Conservation (phyloP, 1,284 basidiomycete species). For the Caloboletus firmus region DNA sequence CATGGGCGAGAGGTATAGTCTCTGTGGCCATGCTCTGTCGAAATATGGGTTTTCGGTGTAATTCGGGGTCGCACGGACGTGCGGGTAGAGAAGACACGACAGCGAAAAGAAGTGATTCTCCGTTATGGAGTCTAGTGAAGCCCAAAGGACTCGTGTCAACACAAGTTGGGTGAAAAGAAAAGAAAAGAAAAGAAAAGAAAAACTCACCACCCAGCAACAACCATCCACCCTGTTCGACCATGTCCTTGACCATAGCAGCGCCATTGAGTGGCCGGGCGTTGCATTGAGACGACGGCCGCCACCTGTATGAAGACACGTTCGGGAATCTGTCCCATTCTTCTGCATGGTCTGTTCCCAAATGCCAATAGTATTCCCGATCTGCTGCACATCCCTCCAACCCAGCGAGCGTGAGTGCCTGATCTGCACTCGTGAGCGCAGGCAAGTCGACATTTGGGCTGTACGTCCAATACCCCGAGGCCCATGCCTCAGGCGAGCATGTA, state of each 20-base stretch:
- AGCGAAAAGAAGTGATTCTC: conserved; percentile 73
- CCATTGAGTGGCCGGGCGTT: conserved; percentile 41
- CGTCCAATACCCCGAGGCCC: conserved; percentile 46
- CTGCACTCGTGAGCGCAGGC: conserved; percentile 36
- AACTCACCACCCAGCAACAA: conserved; percentile 58
- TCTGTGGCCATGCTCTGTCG: conserved; percentile 63
- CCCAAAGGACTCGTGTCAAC: conserved; percentile 1
- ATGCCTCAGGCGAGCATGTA: conserved; percentile 45
- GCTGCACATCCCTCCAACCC: conserved; percentile 62
- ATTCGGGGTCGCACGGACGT: conserved; percentile 62
- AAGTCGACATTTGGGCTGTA: conserved; percentile 38
- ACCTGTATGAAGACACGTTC: conserved; percentile 48
- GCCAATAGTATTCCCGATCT: conserved; percentile 60
- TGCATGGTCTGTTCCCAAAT: conserved; percentile 51
- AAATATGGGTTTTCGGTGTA: conserved; percentile 53
- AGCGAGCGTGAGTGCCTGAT: conserved; percentile 50
- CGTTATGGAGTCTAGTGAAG: conserved; percentile 55
- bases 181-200: background rate
- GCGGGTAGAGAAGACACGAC: conserved; percentile 62
- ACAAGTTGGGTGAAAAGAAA: background rate
- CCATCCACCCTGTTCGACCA: conserved; percentile 71
- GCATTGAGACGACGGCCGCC: conserved; percentile 49
- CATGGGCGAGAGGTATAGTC: conserved; percentile 55
- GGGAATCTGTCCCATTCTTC: conserved; percentile 54
- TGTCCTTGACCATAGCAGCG: conserved; percentile 47